Conservation (phyloP, 352 stramenopile species). For the Pythium plurisporium region DNA sequence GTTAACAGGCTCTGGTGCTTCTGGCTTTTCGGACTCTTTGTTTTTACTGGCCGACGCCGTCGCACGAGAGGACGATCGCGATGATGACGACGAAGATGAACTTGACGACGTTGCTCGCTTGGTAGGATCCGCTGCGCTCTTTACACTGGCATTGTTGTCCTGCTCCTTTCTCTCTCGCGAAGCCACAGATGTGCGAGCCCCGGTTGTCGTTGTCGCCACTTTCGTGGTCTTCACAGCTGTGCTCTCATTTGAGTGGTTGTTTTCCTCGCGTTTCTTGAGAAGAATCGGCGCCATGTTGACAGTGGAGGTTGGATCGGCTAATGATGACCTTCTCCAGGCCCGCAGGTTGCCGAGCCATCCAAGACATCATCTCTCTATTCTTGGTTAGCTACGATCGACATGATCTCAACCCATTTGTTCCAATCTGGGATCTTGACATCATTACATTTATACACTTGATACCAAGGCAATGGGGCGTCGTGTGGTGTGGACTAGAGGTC, state of each 20-base stretch:
- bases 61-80: background rate
- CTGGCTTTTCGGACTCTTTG: constrained; percentile 17
- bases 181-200: background rate
- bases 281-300: constrained; percentile 22
- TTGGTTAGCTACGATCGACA: background rate
- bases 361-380: background rate
- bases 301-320: background rate
- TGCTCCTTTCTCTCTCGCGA: constrained; percentile 3
- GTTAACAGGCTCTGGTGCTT: constrained; percentile 6
- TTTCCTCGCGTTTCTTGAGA: constrained; percentile 24
- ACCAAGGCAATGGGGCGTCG: too few relatives aligned
- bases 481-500: constrained; percentile 32
- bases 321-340: background rate
- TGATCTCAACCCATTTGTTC: background rate
- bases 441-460: constrained; percentile 6
- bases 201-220: background rate
- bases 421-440: background rate
- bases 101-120: constrained; percentile 12
- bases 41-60: background rate
- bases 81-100: constrained; percentile 11
- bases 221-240: background rate
- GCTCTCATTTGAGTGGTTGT: constrained; percentile 7
- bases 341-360: background rate
- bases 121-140: constrained; percentile 2
- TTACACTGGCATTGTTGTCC: constrained; percentile 19